Percentiles rank a stretch among this genome's conserved stretches.
These are phyloP conservation scores for Pholiota adiposa DNA, from an alignment of 1,284 basidiomycete genomes.

Conservation along the genomic window DNA sequence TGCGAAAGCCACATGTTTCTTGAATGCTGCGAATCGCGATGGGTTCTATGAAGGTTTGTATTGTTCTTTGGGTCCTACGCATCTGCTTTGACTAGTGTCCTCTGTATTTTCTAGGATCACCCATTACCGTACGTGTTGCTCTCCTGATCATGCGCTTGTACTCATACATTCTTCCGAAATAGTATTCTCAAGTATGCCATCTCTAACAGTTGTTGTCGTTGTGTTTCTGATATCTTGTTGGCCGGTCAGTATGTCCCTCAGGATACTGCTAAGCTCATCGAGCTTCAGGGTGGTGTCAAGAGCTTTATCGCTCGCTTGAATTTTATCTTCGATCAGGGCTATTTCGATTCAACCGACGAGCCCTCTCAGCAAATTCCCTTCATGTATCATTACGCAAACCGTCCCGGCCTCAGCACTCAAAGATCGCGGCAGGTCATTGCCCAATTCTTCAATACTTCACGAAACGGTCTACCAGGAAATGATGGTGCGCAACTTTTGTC, in stretches of 20 bases:
- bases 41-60: slow-evolving; percentile 62
- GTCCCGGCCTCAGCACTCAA: slow-evolving; percentile 59
- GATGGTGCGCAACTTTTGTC: slow-evolving; percentile 44
- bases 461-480: slow-evolving; percentile 61
- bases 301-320: slow-evolving; percentile 58
- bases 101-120: slow-evolving; percentile 41
- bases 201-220: background rate
- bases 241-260: slow-evolving; percentile 59
- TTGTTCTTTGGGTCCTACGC: background rate
- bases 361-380: slow-evolving; percentile 66
- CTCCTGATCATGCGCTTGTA: background rate
- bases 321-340: slow-evolving; percentile 54
- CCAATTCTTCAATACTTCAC: slow-evolving; percentile 57
- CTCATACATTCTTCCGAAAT: slow-evolving; percentile 1
- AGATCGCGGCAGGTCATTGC: slow-evolving; percentile 58
- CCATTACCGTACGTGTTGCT: slow-evolving; percentile 52
- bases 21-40: slow-evolving; percentile 59
- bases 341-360: slow-evolving; percentile 62
- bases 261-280: slow-evolving; percentile 61
- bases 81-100: background rate
- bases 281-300: slow-evolving; percentile 58
- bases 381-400: slow-evolving; percentile 69
- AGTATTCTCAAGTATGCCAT: slow-evolving; percentile 51
- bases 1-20: slow-evolving; percentile 57
- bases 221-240: background rate